These are phyloP conservation scores for Alternaria panax DNA, from an alignment of 2,329 filamentous ascomycete genomes.

Conservation along the genomic window DNA sequence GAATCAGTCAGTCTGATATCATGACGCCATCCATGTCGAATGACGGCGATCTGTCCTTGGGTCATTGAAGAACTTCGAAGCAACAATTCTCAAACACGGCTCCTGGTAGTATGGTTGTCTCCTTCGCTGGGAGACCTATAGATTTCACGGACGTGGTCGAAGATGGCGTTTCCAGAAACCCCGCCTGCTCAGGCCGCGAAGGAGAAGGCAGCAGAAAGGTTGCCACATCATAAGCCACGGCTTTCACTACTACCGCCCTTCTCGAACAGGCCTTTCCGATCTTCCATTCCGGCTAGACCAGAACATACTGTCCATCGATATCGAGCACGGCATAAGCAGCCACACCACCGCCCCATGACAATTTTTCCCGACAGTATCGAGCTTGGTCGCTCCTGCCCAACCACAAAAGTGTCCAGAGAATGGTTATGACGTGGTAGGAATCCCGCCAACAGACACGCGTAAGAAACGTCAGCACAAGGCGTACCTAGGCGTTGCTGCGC, in stretches of 20 bases:
- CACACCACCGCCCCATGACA: too few species aligned
- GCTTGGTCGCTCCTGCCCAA: too few species aligned
- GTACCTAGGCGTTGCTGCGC: background rate
- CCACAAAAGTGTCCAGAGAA: background rate
- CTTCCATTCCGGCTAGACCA: background rate
- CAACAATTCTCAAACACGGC: background rate
- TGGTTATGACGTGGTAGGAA: background rate
- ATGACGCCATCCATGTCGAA: background rate
- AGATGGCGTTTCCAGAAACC: background rate
- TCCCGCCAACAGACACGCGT: background rate
- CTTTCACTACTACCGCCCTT: background rate
- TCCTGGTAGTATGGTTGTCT: background rate
- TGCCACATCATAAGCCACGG: background rate
- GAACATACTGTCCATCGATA: too few species aligned
- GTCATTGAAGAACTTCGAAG: background rate
- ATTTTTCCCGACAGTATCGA: too few species aligned
- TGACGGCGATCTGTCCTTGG: background rate
- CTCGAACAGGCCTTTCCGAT: background rate
- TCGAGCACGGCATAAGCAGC: too few species aligned
- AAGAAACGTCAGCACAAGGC: background rate
- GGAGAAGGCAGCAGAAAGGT: background rate
- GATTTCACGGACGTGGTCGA: background rate
- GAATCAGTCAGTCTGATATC: background rate
- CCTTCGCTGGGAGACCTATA: background rate
- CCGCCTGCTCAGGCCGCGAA: background rate